A percentile compares a stretch with the other conserved stretches of the same genome.
phyloP scores from a whole-genome alignment of 176 grass and related monocot species.

The Zizania latifolia region DNA sequence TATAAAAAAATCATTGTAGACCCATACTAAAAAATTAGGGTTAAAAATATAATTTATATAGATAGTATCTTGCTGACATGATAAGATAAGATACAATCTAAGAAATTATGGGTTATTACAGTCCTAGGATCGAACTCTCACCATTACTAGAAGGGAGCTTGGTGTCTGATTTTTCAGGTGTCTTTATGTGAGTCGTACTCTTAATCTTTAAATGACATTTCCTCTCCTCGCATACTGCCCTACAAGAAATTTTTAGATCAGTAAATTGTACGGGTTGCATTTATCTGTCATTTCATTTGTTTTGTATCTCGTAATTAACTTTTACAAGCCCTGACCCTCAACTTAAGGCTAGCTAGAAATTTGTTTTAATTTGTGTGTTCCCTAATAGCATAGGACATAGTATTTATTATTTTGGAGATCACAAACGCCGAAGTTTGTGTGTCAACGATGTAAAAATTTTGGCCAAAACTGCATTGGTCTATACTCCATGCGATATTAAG shows the following conservation, averaged over 20 bases:
- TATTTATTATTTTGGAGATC: background rate
- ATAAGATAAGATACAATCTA: too few relatives aligned
- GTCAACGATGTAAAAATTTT: too few relatives aligned
- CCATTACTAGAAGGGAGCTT: too few relatives aligned
- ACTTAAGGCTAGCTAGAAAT: background rate
- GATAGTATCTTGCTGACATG: too few relatives aligned
- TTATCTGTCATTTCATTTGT: constrained; percentile 15
- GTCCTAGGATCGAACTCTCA: too few relatives aligned
- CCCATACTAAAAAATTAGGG: too few relatives aligned
- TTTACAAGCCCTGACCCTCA: background rate
- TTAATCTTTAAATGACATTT: constrained; percentile 31
- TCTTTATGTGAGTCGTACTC: constrained; percentile 19
- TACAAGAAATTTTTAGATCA: constrained; percentile 25
- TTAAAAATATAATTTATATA: too few relatives aligned
- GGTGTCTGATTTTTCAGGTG: constrained; percentile 37
- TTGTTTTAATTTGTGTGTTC: background rate
- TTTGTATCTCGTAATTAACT: background rate
- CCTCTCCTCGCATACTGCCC: constrained; percentile 8
- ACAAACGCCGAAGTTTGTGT: too few relatives aligned
- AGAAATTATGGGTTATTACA: too few relatives aligned
- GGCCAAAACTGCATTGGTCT: background rate
- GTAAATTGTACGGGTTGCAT: background rate
- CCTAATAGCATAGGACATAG: background rate
- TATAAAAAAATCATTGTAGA: too few relatives aligned
- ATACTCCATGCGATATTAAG: constrained; percentile 25